Evolutionary conservation across 768 basidiomycete genomes (phyloP).

Genomic region (Kondoa malvinella): DNA sequence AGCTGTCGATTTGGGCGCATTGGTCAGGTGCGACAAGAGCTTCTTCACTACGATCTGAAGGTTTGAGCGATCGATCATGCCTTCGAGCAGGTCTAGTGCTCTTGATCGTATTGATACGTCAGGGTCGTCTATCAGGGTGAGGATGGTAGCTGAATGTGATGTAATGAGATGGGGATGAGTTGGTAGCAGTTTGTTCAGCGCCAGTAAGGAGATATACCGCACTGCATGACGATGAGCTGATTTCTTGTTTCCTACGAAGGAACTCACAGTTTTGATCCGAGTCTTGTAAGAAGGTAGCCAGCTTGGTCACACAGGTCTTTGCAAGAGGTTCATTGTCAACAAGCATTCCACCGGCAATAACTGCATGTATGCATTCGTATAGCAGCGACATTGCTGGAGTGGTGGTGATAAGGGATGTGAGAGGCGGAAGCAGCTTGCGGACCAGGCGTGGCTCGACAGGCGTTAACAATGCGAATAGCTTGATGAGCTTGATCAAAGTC

Average conservation of each 20-base stretch:
- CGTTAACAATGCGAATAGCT: conserved; percentile 80
- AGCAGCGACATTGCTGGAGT: conserved; percentile 87
- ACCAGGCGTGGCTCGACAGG: conserved; percentile 85
- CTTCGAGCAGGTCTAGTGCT: conserved; percentile 78
- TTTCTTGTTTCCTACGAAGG: not conserved
- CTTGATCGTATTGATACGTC: conserved; percentile 94
- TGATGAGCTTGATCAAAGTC: conserved; percentile 99
- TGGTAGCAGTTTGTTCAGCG: conserved; percentile 85
- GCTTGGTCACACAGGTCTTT: conserved; percentile 73
- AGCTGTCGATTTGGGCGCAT: conserved; percentile 30
- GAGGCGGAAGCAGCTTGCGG: conserved; percentile 80
- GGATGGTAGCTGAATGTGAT: conserved; percentile 77
- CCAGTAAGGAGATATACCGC: conserved; percentile 88
- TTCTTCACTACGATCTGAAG: conserved; percentile 80
- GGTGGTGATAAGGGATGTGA: conserved; percentile 86
- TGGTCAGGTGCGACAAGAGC: conserved; percentile 60
- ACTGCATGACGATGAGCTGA: conserved; percentile 40
- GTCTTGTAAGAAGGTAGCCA: conserved; percentile 79
- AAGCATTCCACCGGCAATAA: conserved; percentile 88
- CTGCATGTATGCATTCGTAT: conserved; percentile 96
- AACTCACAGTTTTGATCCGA: conserved; percentile 81
- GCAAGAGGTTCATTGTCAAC: conserved; percentile 55
- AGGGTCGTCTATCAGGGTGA: conserved; percentile 73
- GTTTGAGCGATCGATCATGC: conserved; percentile 75
- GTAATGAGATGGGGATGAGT: conserved; percentile 58